Percentiles rank a stretch among this genome's conserved stretches.
phyloP scores from a whole-genome alignment of 2,329 filamentous ascomycete genomes.

The Myriosclerotinia duriaeana region DNA sequence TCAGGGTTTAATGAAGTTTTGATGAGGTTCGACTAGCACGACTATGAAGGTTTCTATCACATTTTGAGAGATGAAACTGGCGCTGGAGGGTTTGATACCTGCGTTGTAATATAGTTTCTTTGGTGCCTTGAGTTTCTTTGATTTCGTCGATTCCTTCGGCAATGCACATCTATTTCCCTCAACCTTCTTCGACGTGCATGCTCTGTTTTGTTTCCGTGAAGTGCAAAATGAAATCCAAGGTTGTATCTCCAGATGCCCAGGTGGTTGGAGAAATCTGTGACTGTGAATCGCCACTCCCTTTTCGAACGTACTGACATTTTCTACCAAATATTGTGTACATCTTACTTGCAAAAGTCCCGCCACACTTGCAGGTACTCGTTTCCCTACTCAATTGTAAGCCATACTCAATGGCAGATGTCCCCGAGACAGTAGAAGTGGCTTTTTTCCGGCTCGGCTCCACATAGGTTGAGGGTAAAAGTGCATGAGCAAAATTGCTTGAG shows the following conservation, averaged over 20 bases:
- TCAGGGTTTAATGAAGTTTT: background rate
- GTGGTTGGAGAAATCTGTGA: background rate
- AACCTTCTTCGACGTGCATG: background rate
- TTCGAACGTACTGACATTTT: background rate
- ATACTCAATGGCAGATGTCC: background rate
- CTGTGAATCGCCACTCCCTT: background rate
- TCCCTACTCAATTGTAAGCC: background rate
- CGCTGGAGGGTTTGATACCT: background rate
- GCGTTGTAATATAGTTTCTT: background rate
- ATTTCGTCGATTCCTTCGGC: background rate
- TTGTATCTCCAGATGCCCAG: no score
- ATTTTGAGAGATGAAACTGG: background rate
- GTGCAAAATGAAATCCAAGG: background rate
- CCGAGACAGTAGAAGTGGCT: background rate
- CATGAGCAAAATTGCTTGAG: background rate
- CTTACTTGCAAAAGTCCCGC: background rate
- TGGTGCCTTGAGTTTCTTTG: background rate
- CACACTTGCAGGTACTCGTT: background rate
- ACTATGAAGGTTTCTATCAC: background rate
- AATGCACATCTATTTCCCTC: background rate
- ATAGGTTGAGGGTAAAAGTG: background rate
- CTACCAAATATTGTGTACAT: background rate
- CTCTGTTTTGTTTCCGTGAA: background rate
- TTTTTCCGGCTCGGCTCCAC: background rate
- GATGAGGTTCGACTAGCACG: background rate